Evolutionary conservation across 768 basidiomycete species (phyloP), one percentile per base, ranked within the genome.

Genomic region (Mycena epipterygia): DNA sequence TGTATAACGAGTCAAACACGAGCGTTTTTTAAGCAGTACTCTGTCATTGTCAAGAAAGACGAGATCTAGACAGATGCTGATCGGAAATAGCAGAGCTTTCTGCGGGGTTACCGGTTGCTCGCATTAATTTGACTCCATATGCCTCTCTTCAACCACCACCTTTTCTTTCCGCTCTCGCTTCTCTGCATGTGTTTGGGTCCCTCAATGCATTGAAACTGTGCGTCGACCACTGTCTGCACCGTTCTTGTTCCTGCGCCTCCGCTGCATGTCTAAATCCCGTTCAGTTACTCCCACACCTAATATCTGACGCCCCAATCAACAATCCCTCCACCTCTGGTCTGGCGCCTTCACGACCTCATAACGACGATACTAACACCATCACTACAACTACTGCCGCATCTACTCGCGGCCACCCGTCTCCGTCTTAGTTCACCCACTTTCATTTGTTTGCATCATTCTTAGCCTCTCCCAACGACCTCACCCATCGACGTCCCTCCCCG

Each of bases 241-340:
- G 65, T 25, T n/a, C n/a, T 42, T 57, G 42, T 74, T 42, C 65
- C 44, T 74, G 71, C 73, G 69, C 70, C 75, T 74, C 77, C 75
- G 74, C 80, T 86, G 86, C 76, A 88, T 88, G 87, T 85, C 86
- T 78, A 80, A 81, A 75, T 86, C 85, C 67, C 83, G 81, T 79
- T 84, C 86, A 73, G 76, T 81, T 79, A 84, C 83, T 70, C 83
- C 85, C 72, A 83, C 78, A 67, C 81, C 80, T 83, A 84, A 83
- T 84, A 80, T 78, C 72, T 72, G n/a, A 77, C 76, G 71, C 77
- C 53, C 56, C 75, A 19, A 68, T 77, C 84, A 83, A 83, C 84
- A 79, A 79, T 73, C 71, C 80, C 32, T 74, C 79, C 30, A 76
- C 81, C 67, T 63, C 77, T 67, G 61, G 74, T 72, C 78, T 80